Base-by-base conservation (phyloP, 345 rosid species). In the Mangifera indica region DNA sequence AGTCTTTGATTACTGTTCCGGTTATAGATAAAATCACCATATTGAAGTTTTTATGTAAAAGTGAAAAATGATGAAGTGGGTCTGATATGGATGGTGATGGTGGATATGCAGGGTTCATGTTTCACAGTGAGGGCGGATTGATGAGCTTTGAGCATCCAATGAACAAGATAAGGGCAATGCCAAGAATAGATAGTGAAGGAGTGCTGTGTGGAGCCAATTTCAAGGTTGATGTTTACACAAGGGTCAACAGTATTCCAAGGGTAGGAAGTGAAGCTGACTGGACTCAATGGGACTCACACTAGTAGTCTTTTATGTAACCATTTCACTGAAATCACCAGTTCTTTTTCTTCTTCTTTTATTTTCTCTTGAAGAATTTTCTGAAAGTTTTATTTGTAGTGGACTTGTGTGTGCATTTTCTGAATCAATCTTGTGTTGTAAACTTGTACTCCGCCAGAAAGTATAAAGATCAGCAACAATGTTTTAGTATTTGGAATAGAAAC, bases 121-220 rank as follows among this genome's bases (percentile, higher is more conserved):
- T 92, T 76, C 93, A 91, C 62, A 88, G 89, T 34, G 91, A 86
- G 40, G 81, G 81, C 15, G 97, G 97, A 20, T 67, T 95, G 77
- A 89, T 79, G 93, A 95, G 96, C 79, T 95, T 89, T 56, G 99
- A 95, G 68, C 97, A 92, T 74, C 99, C 97, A 0, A 89, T 63
- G 64, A 85, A 81, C 74, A 76, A 80, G 82, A 69, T 96, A 79
- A 89, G 88, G 82, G 96, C 99, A 10, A 88, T 96, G 97, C 86
- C 92, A 1, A 93, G 99, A 76, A 79, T 81, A 61, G 99, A 96
- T 46, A 93, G 98, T 57, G 97, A 91, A 70, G 99, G 99, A 1
- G 91, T 80, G 1, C 26, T 93, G 49, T 91, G 98, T 66, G 99
- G 98, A 13, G 84, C 98, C 44, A 91, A 83, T 54, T 96, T 93